A percentile compares a stretch with the other conserved stretches of the same genome.
phyloP scores from a whole-genome alignment of 306 rosid species.

The Acacia confusa region DNA sequence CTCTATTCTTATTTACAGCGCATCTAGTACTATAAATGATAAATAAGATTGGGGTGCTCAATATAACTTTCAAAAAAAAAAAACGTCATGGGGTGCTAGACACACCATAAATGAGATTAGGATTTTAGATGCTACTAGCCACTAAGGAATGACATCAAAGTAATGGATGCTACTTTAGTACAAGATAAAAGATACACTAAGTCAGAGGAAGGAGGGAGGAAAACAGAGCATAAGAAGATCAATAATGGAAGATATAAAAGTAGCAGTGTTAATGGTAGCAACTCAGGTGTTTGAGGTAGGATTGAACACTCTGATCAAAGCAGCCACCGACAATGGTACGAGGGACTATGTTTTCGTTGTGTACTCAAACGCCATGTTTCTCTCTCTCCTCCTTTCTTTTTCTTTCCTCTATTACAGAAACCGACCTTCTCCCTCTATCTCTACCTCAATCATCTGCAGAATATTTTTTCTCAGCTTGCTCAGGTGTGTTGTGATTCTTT shows the following conservation, averaged over 20 bases:
- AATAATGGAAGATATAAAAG: neutral
- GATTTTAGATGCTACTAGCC: too few species aligned
- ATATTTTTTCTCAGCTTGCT: constrained; percentile 32
- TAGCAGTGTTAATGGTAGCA: constrained; percentile 39
- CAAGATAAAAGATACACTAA: too few species aligned
- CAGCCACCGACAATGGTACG: constrained; percentile 40
- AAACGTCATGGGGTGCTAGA: too few species aligned
- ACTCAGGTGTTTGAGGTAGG: constrained; percentile 37
- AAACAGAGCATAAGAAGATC: neutral
- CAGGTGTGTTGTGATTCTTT: constrained; percentile 20
- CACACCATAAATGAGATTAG: too few species aligned
- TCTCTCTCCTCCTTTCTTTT: constrained; percentile 39
- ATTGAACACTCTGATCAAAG: constrained; percentile 34
- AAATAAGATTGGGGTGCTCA: too few species aligned
- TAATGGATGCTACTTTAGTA: too few species aligned
- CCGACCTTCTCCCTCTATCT: constrained; percentile 29
- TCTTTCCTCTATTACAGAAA: constrained; percentile 42
- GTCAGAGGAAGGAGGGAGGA: too few species aligned
- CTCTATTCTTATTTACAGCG: too few species aligned
- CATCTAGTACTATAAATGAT: too few species aligned
- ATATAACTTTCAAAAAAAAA: too few species aligned
- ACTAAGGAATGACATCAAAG: too few species aligned
- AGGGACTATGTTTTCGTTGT: constrained; percentile 37
- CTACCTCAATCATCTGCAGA: constrained; percentile 23
- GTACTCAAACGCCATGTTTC: constrained; percentile 41